Evolutionary conservation across 2,329 filamentous ascomycete species (phyloP), one percentile per base, ranked within the genome.

Genomic region (Alternaria metachromatica): DNA sequence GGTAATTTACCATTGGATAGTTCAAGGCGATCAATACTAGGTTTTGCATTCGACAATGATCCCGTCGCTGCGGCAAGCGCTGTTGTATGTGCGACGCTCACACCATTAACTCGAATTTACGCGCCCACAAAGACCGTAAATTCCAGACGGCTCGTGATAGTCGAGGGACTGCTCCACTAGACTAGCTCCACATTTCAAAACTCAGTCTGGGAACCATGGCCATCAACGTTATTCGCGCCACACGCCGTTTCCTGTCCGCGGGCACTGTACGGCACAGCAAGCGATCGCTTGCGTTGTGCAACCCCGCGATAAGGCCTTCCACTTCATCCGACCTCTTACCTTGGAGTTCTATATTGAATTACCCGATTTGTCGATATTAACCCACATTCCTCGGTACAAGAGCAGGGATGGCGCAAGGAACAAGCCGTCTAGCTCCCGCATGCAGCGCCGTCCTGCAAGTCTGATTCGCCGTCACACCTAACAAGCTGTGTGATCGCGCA

Each of bases 401-500:
- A 23, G 6, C 66, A 62, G 51, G 66, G 68, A 54, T 66, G 26
- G 62, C 60, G 60, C 63, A 65, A 65, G 68, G 66, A 65, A 65
- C 62, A 51, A 33, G 50, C 66, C 60, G 51, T 59, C 58, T 70
- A 69, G 68, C 57, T 67, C 64, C 68, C 68, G 68, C 55, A 2
- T 28, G 20, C 60, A 28, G 33, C 28, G 43, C 50, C 51, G 13
- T 13, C 23, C 57, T 67, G 62, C 60, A 62, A 46, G 37, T 56
- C 33, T 72, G 68, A 76, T 75, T 75, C 70, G 73, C 64, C 44
- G 46, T 63, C 65, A 70, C 64, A 66, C 65, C 61, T 56, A 61
- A 68, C 68, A 65, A 59, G 65, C 68, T 64, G 65, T 73, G 75
- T 77, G 76, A 78, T 75, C 58, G 70, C 63, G 63, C 72, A 65